These are phyloP conservation scores for Didymella pinodella DNA, from an alignment of 2,329 filamentous ascomycete genomes.

Conservation along the genomic window DNA sequence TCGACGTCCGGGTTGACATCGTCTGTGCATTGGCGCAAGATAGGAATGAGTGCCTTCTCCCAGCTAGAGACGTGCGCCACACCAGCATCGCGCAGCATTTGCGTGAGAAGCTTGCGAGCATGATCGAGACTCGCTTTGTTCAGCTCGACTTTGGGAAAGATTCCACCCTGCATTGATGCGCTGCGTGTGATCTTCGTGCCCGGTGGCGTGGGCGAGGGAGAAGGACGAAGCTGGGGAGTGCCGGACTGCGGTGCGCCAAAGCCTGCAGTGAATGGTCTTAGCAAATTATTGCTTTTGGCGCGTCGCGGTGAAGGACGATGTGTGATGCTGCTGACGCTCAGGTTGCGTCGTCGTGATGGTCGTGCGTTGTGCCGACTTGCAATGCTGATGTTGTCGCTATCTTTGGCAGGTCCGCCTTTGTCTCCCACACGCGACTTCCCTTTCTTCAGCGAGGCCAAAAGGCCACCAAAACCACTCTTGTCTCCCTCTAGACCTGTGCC, in stretches of 20 bases:
- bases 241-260: constrained; percentile 39
- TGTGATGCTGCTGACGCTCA: constrained; percentile 81
- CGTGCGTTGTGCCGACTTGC: constrained; percentile 68
- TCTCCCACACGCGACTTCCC: constrained; percentile 76
- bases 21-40: constrained; percentile 88
- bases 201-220: constrained; percentile 38
- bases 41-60: constrained; percentile 90
- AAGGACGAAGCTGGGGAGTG: constrained; percentile 36
- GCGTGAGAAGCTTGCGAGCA: constrained; percentile 82
- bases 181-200: constrained; percentile 67
- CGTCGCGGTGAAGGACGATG: constrained; percentile 76
- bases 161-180: constrained; percentile 79
- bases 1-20: constrained; percentile 94
- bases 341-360: constrained; percentile 75
- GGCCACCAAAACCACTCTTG: constrained; percentile 73
- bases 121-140: constrained; percentile 89
- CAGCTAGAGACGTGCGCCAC: constrained; percentile 79
- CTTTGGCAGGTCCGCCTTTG: constrained; percentile 74
- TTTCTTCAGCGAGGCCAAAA: constrained; percentile 77
- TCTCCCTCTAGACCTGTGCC: constrained; percentile 75
- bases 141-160: constrained; percentile 79
- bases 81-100: constrained; percentile 78
- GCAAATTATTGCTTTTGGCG: constrained; percentile 62
- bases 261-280: constrained; percentile 59
- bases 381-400: constrained; percentile 70